These are phyloP conservation scores for Diplodia mutila DNA, from an alignment of 2,329 filamentous ascomycete genomes.

Conservation along the genomic window DNA sequence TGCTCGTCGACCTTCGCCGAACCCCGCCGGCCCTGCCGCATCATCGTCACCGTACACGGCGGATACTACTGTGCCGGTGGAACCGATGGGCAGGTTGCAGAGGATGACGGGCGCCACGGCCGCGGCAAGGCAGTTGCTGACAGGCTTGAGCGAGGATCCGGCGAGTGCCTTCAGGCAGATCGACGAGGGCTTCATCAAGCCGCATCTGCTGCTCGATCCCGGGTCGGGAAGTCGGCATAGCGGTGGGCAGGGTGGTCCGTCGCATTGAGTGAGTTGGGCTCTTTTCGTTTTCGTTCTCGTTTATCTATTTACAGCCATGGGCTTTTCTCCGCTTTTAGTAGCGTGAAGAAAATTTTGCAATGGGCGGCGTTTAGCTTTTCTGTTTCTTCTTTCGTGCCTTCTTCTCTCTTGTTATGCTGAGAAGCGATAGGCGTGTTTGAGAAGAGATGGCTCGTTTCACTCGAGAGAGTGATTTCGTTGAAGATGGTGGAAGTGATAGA, in stretches of 20 bases:
- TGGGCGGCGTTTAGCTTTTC: constrained; percentile 8
- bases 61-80: constrained; percentile 37
- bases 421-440: neutral
- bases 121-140: constrained; percentile 79
- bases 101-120: constrained; percentile 69
- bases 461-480: neutral
- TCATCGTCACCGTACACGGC: constrained; percentile 44
- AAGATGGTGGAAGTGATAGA: neutral
- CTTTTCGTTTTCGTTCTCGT: neutral
- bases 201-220: constrained; percentile 79
- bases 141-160: constrained; percentile 78
- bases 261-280: neutral
- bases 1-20: constrained; percentile 40
- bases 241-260: neutral
- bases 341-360: constrained; percentile 1
- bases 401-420: neutral
- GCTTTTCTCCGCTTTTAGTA: neutral
- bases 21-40: constrained; percentile 28
- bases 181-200: constrained; percentile 96
- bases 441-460: too few species aligned
- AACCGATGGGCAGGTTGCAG: constrained; percentile 22
- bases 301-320: neutral
- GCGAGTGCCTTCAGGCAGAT: constrained; percentile 87
- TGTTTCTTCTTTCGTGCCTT: neutral
- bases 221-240: constrained; percentile 1